phyloP scores from a whole-genome alignment of 192 early-diverging fungal genomes.

The Podochytrium sp. region DNA sequence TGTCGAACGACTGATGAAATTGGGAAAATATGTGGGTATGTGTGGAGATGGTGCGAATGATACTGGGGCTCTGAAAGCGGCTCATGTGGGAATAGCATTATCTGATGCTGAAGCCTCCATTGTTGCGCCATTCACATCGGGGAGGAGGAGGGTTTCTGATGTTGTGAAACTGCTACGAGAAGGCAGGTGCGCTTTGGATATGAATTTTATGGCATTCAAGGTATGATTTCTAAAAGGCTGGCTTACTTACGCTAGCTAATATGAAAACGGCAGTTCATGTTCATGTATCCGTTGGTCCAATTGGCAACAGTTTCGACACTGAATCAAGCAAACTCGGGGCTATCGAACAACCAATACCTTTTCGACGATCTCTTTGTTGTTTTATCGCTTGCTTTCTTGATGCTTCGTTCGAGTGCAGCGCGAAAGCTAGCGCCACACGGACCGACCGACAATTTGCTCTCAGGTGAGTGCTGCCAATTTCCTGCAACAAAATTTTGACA shows the following conservation, averaged over 20 bases:
- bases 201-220: constrained; percentile 76
- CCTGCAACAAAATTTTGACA: too few species aligned
- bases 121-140: constrained; percentile 83
- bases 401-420: constrained; percentile 40
- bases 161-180: constrained; percentile 68
- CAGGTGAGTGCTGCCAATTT: too few species aligned
- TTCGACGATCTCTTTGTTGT: constrained; percentile 58
- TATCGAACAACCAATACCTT: constrained; percentile 58
- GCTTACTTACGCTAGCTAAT: neutral
- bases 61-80: constrained; percentile 81
- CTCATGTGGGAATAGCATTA: constrained; percentile 83
- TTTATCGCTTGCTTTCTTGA: constrained; percentile 43
- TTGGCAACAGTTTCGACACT: constrained; percentile 47
- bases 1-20: constrained; percentile 73
- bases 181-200: constrained; percentile 79
- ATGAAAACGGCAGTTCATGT: constrained; percentile 46
- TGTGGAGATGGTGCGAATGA: constrained; percentile 89
- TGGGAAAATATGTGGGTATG: constrained; percentile 76
- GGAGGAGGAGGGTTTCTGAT: constrained; percentile 54
- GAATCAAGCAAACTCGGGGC: constrained; percentile 36
- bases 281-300: constrained; percentile 55
- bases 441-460: constrained; percentile 52
- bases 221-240: constrained; percentile 35
- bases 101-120: constrained; percentile 84
- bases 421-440: constrained; percentile 21